Percentiles rank a stretch among this genome's conserved stretches.
These are phyloP conservation scores for Syzygium aqueum DNA, from an alignment of 345 rosid genomes.

Conservation along the genomic window DNA sequence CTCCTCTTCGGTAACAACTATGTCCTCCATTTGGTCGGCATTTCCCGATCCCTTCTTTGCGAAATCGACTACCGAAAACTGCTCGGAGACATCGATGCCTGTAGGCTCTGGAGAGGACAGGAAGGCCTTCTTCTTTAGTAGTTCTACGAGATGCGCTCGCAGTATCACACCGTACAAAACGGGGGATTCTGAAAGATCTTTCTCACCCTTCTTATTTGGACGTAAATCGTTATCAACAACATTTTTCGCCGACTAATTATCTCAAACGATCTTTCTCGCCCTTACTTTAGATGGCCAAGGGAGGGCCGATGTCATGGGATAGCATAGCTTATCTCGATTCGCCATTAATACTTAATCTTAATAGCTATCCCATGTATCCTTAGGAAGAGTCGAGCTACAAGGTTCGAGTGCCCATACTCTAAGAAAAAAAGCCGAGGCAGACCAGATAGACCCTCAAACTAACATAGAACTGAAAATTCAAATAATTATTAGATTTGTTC, in stretches of 20 bases:
- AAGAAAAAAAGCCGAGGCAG: neutral
- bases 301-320: no score
- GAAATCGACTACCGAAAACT: constrained; percentile 53
- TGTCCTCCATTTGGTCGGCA: constrained; percentile 48
- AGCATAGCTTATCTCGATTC: no score
- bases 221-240: no score
- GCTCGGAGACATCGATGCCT: constrained; percentile 20
- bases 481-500: neutral
- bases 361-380: neutral
- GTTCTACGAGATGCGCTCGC: no score
- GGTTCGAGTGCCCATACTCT: neutral
- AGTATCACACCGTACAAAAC: no score
- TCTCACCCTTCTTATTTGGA: no score
- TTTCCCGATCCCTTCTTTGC: constrained; percentile 75
- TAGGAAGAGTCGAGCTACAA: rapidly evolving
- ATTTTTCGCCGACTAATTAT: no score
- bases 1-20: constrained; percentile 58
- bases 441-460: neutral
- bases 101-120: constrained; percentile 28
- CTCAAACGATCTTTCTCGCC: no score
- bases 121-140: constrained; percentile 63
- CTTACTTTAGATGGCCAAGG: no score
- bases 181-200: no score
- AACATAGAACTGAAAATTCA: neutral
- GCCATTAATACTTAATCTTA: neutral